A percentile compares a stretch with the other conserved stretches of the same genome.
Conservation (phyloP, 2,329 filamentous ascomycete species). For the Lasiodiplodia sp. region DNA sequence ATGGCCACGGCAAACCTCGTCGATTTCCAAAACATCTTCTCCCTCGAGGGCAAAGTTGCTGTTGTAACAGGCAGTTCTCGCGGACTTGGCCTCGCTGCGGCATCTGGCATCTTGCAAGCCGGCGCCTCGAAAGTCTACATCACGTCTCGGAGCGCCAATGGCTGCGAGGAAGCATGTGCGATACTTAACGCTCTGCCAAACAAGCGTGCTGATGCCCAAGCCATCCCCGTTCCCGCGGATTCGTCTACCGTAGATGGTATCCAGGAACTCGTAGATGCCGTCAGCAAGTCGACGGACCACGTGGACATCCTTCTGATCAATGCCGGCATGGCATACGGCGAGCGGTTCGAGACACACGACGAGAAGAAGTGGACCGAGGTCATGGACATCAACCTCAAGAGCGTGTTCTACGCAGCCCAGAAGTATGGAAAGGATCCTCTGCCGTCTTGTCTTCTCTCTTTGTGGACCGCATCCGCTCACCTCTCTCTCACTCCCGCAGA, state of each 20-base stretch:
- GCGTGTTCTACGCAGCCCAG: constrained; percentile 49
- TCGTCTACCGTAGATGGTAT: constrained; percentile 49
- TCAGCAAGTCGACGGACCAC: constrained; percentile 39
- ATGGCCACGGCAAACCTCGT: constrained; percentile 35
- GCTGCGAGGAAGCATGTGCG: constrained; percentile 47
- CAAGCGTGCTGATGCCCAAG: constrained; percentile 44
- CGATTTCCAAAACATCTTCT: constrained; percentile 45
- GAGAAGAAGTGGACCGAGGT: constrained; percentile 48
- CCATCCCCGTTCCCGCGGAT: constrained; percentile 48
- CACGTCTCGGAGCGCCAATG: constrained; percentile 48
- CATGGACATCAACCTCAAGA: constrained; percentile 50
- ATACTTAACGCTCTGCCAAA: constrained; percentile 48
- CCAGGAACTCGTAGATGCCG: constrained; percentile 42
- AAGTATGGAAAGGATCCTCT: constrained; percentile 37
- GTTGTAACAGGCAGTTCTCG: constrained; percentile 49
- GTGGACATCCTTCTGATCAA: constrained; percentile 51
- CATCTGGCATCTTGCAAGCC: constrained; percentile 49
- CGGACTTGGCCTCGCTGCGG: constrained; percentile 49
- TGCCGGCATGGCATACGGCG: constrained; percentile 50
- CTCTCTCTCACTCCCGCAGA: constrained; percentile 33
- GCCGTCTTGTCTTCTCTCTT: background rate
- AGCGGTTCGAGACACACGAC: constrained; percentile 46
- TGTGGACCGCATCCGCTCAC: background rate
- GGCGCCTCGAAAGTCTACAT: constrained; percentile 51
- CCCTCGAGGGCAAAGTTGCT: constrained; percentile 47